These are phyloP conservation scores for Didymellaceae sp. DNA, from an alignment of 2,329 filamentous ascomycete species.

Conservation along the genomic window DNA sequence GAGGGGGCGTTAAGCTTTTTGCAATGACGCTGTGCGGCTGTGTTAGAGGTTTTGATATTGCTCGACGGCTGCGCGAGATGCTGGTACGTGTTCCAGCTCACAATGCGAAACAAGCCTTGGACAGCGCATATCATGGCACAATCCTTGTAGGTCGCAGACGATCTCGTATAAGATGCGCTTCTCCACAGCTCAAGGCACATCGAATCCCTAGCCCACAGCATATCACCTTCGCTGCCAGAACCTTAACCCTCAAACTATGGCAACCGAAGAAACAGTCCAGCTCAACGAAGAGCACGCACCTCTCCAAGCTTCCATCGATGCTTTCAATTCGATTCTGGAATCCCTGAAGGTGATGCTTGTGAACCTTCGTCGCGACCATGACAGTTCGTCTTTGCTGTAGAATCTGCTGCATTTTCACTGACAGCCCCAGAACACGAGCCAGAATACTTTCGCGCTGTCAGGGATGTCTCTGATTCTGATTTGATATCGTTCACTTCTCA, in stretches of 20 bases:
- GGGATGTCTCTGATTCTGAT: conserved; percentile 49
- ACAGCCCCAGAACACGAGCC: conserved; percentile 43
- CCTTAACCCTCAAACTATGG: conserved; percentile 31
- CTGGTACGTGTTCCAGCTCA: not conserved
- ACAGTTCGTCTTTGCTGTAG: conserved; percentile 30
- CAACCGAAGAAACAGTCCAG: conserved; percentile 45
- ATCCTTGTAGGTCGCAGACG: not conserved
- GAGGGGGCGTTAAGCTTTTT: too few species aligned
- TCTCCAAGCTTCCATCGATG: conserved; percentile 43
- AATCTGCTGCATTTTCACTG: not conserved
- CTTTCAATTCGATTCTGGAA: conserved; percentile 41
- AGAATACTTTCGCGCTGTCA: conserved; percentile 47
- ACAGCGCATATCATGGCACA: conserved; percentile 5
- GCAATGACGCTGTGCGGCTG: too few species aligned
- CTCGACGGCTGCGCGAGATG: too few species aligned
- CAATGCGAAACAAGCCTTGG: conserved; percentile 9
- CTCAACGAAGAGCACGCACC: conserved; percentile 43
- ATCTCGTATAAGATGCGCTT: not conserved
- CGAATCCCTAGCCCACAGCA: not conserved
- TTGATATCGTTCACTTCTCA: conserved; percentile 36
- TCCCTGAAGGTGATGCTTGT: conserved; percentile 42
- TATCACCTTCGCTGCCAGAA: not conserved
- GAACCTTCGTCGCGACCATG: conserved; percentile 44
- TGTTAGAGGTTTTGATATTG: too few species aligned
- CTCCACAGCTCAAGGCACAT: not conserved